Evolutionary conservation across 805 yeast genomes (phyloP).

Genomic region (Candida easanensis): DNA sequence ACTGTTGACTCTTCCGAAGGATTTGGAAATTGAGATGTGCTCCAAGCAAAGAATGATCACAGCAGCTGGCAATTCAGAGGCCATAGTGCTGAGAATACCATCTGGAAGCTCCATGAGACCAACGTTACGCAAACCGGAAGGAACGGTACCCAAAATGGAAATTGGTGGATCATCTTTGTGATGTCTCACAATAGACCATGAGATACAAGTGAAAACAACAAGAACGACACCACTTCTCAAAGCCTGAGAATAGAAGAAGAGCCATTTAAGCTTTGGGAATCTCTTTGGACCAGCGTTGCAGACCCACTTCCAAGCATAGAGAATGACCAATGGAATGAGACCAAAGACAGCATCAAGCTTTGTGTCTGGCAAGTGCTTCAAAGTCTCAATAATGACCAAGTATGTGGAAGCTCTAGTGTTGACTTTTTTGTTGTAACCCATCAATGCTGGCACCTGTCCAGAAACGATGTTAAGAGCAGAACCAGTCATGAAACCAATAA

Average conservation of each 20-base stretch:
- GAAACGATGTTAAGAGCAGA: constrained; percentile 79
- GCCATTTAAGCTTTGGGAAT: constrained; percentile 50
- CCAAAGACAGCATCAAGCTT: constrained; percentile 89
- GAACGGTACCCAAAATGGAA: constrained; percentile 71
- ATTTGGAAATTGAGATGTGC: constrained; percentile 90
- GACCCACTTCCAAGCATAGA: constrained; percentile 67
- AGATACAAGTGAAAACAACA: constrained; percentile 76
- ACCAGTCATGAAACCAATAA: constrained; percentile 92
- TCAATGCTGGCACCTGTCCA: constrained; percentile 84
- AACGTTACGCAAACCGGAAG: constrained; percentile 75
- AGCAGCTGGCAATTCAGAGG: constrained; percentile 82
- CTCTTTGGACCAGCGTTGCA: constrained; percentile 60
- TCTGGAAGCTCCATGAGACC: constrained; percentile 68
- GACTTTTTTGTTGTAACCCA: constrained; percentile 69
- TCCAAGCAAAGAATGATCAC: constrained; percentile 79
- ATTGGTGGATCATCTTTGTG: constrained; percentile 41
- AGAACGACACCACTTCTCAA: constrained; percentile 81
- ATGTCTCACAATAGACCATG: constrained; percentile 70
- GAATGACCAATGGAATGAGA: constrained; percentile 64
- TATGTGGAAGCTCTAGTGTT: constrained; percentile 74
- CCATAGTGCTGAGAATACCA: constrained; percentile 58
- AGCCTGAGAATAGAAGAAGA: constrained; percentile 70
- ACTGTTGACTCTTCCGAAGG: constrained; percentile 90
- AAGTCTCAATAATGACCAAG: constrained; percentile 62
- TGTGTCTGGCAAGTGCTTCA: constrained; percentile 68